Evolutionary conservation across 495 filamentous ascomycete genomes (phyloP).

Genomic region (Beverwykella pulmonaria): DNA sequence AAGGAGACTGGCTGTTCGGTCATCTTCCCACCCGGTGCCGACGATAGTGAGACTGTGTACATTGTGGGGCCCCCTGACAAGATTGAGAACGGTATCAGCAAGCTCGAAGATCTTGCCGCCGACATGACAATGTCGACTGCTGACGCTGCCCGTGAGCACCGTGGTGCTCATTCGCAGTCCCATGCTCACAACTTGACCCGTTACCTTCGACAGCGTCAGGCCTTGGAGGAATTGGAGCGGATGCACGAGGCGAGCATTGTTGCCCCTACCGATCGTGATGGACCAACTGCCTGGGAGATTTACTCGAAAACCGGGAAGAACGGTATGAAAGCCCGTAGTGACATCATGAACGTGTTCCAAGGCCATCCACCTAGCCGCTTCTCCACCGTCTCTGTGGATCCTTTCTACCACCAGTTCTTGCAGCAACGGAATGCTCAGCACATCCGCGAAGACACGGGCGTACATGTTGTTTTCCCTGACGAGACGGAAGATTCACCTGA

Average conservation of each 20-base stretch:
- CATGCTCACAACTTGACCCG: conserved; percentile 84
- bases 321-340: conserved; percentile 73
- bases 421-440: conserved; percentile 62
- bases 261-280: conserved; percentile 65
- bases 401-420: conserved; percentile 83
- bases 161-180: conserved; percentile 66
- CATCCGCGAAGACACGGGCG: conserved; percentile 73
- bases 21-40: conserved; percentile 70
- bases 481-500: conserved; percentile 59
- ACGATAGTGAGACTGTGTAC: conserved; percentile 77
- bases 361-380: conserved; percentile 79
- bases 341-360: conserved; percentile 77
- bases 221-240: conserved; percentile 76
- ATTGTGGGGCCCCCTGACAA: conserved; percentile 77
- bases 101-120: conserved; percentile 77
- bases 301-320: conserved; percentile 84
- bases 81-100: conserved; percentile 72
- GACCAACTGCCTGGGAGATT: conserved; percentile 75
- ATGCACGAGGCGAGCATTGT: conserved; percentile 79
- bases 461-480: conserved; percentile 76
- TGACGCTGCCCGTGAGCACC: conserved; percentile 75
- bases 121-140: conserved; percentile 77
- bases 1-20: conserved; percentile 88
- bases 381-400: conserved; percentile 70
- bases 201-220: conserved; percentile 75